phyloP scores from a whole-genome alignment of 2,329 filamentous ascomycete genomes.

The Penicillium sp. region DNA sequence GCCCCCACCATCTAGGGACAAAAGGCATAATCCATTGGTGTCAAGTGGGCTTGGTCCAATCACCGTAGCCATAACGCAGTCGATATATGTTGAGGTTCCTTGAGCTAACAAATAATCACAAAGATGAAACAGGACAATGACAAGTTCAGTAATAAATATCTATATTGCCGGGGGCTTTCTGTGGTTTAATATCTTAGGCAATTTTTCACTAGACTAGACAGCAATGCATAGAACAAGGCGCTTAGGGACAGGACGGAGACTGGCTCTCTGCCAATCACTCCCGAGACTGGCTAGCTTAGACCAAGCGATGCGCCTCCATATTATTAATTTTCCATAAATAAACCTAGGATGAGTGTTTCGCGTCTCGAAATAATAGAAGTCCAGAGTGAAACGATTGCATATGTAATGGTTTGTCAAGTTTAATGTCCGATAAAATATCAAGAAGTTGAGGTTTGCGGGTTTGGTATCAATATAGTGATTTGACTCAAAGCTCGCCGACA shows the following conservation, averaged over 20 bases:
- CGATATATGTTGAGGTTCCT: not conserved
- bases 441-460: not conserved
- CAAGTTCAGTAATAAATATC: not conserved
- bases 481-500: not conserved
- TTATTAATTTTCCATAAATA: not conserved
- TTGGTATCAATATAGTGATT: not conserved
- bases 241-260: not conserved
- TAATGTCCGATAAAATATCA: not conserved
- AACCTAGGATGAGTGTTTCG: too few species aligned
- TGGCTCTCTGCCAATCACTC: not conserved
- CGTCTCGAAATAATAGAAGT: too few species aligned
- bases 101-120: not conserved
- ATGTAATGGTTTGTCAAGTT: too few species aligned
- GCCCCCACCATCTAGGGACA: constrained; percentile 42
- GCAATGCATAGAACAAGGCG: constrained; percentile 2
- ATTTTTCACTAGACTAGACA: not conserved
- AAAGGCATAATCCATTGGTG: constrained; percentile 15
- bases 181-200: not conserved
- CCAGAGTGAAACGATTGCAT: too few species aligned
- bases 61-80: not conserved
- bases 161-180: rapidly evolving
- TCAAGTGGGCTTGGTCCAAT: constrained; percentile 8
- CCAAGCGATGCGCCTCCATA: not conserved
- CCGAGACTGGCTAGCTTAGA: not conserved
- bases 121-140: too few species aligned